Evolutionary conservation across 169 alveolate species (phyloP).

Genomic region (Babesia gibsoni): DNA sequence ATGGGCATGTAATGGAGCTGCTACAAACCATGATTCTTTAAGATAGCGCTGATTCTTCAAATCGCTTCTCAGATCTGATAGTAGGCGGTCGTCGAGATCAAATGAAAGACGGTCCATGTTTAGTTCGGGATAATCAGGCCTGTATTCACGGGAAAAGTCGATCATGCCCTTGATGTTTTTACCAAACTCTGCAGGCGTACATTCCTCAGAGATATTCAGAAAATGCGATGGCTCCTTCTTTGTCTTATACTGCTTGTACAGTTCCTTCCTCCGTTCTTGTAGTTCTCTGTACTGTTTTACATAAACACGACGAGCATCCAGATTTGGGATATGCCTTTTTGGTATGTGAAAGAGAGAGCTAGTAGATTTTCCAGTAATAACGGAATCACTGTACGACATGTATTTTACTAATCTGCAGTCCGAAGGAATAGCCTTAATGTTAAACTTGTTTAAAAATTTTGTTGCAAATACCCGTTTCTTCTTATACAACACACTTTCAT

Average conservation of each 20-base stretch:
- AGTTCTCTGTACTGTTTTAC: slow-evolving; percentile 10
- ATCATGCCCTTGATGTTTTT: slow-evolving; percentile 12
- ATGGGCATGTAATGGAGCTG: slow-evolving; percentile 39
- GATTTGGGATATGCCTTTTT: slow-evolving; percentile 18
- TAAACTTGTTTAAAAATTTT: slow-evolving; percentile 30
- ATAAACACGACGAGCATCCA: slow-evolving; percentile 26
- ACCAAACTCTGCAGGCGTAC: slow-evolving; percentile 20
- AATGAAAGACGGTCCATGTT: background rate
- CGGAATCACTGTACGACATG: slow-evolving; percentile 28
- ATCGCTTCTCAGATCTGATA: slow-evolving; percentile 15
- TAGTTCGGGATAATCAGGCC: background rate
- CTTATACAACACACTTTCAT: slow-evolving; percentile 50
- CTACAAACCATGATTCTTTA: slow-evolving; percentile 58
- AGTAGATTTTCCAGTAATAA: slow-evolving; percentile 56
- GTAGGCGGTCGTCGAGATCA: slow-evolving; percentile 22
- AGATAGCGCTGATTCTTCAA: slow-evolving; percentile 44
- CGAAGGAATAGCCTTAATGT: slow-evolving; percentile 43
- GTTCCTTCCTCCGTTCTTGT: slow-evolving; percentile 24
- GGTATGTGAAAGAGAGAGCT: slow-evolving; percentile 53
- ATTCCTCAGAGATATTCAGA: slow-evolving; percentile 3
- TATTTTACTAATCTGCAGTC: slow-evolving; percentile 51
- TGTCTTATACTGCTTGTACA: background rate
- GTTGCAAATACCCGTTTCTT: slow-evolving; percentile 54
- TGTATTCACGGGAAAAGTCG: slow-evolving; percentile 1
- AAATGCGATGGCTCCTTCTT: slow-evolving; percentile 12